These are phyloP conservation scores for Jimgerdemannia lactiflua DNA, from an alignment of 192 early-diverging fungal genomes.

Conservation along the genomic window DNA sequence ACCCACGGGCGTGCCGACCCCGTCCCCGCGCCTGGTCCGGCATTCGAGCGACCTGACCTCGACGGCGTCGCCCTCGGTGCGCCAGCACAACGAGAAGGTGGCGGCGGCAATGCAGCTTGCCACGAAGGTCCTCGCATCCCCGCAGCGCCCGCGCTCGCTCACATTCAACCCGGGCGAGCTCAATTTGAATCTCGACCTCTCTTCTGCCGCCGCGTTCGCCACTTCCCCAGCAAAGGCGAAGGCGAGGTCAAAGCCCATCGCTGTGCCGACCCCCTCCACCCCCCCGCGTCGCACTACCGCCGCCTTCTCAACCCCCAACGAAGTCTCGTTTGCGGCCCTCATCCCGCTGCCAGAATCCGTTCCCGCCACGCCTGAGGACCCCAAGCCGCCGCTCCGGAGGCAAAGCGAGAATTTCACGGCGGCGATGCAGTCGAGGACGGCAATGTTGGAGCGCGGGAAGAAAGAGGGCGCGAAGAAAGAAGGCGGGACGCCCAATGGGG, in stretches of 20 bases:
- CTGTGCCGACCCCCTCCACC: not conserved
- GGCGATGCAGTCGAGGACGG: not conserved
- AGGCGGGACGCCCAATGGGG: not conserved
- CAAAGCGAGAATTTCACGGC: not conserved
- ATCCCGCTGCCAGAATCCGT: not conserved
- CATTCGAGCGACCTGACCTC: not conserved
- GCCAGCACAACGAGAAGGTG: not conserved
- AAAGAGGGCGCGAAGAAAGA: not conserved
- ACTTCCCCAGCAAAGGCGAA: not conserved
- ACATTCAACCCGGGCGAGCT: not conserved
- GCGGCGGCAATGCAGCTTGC: not conserved
- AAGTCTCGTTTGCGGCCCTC: not conserved
- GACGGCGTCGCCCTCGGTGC: not conserved
- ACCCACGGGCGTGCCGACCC: not conserved
- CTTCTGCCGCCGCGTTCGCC: too few species aligned
- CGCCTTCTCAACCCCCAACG: not conserved
- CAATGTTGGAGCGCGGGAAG: not conserved
- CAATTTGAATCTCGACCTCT: not conserved
- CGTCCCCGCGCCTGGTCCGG: not conserved
- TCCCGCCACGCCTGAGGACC: not conserved
- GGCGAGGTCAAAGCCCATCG: not conserved
- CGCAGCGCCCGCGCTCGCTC: not conserved
- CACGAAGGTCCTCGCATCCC: not conserved
- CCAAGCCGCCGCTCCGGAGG: not conserved
- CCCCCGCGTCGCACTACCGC: not conserved